Base-by-base conservation (phyloP, 805 yeast genomes). In the Zygoascus flipseniorum region DNA sequence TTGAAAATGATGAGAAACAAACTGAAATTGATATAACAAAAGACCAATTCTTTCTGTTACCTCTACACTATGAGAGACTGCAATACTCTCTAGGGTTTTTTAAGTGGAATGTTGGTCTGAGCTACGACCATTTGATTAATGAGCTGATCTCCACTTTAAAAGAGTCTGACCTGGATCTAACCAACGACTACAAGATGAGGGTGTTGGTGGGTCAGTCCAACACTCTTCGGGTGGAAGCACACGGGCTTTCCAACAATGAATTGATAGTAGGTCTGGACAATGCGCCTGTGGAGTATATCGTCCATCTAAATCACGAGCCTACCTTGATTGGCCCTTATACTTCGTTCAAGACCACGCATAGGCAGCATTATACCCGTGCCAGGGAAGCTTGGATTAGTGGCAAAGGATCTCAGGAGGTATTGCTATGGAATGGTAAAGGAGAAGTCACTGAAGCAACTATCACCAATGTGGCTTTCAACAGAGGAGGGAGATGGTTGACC, bases 381-480 rank as follows among this genome's bases (percentile, higher is more conserved):
- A 70, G 97, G 54, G 66, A 65, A 1, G 70, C 88, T 45, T 57
- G 57, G 9, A 64, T 69, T 0, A 53, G 28, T 8, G 59, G 44
- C n/a, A 49, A 55, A 16, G 54, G 52, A 2, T 54, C 54, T 19
- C 71, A 76, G 26, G 98, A 92, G 63, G 95, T 89, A 16, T 72
- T 92, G 2, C 60, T 92, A 2, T 76, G 78, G 60, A 88, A 88
- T 63, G 67, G 77, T 5, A 75, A 80, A 0, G 75, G 75, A 8
- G 79, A 80, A 54, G 63, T 89, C 14, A 78, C 83, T 69, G 99
- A 92, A 67, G 95, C 96, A 0, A 80, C 93, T 1, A 82, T 89
- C 16, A 82, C 93, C 13, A 88, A 85, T 61, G 75, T 90, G 10
- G 97, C 96, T 0, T 69, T 89, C 43, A 69, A 65, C 60, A 66